Base-by-base conservation (phyloP, 495 filamentous ascomycete species). In the Penicillium egyptiacum region DNA sequence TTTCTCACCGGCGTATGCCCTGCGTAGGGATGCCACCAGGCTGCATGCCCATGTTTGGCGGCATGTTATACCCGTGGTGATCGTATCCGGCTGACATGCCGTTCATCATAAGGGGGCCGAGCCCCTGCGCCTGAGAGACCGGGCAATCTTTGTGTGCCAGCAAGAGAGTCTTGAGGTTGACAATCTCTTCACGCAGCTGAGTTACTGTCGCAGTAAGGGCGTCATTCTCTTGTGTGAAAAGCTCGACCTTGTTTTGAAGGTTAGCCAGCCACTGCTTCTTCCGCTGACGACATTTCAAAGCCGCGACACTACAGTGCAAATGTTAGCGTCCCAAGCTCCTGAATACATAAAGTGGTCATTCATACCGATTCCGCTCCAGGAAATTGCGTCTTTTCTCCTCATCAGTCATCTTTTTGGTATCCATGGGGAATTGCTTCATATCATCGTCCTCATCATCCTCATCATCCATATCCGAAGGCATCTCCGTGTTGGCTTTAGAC, bases 201-300 rank as follows among this genome's bases (percentile, higher is more conserved):
- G 88, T 83, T 52, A 98, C 92, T 45, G 92, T 91, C 6, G 85
- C 80, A 19, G 87, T 89, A 48, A 98, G 81, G 5, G 83, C 84
- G 63, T 98, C 94, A 62, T 98, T 98, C 75, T 98, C 94, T 4
- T 79, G 85, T 39, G 85, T 90, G 66, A 89, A 98, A 42, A 96
- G 75, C 67, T 98, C 94, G 28, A 98, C 94, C 71, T 98, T 98
- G 22, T 82, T 83, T 72, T 98, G 94, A 3, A 98, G 82, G 67
- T 96, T 98, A 16, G 90, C 89, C 43, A 98, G 84, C 94, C 94
- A 98, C 69, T 98, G 94, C 78, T 98, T 98, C 80, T 98, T 98
- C 6, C 94, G 86, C 70, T 98, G 94, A 53, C 94, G 88, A 76
- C 94, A 98, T 71, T 98, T 98, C 49, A 98, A 78, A 23, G 94